Percentiles rank a stretch among this genome's conserved stretches.
Evolutionary conservation across 768 basidiomycete genomes (phyloP).

Genomic region (Dacryopinax spathularia): DNA sequence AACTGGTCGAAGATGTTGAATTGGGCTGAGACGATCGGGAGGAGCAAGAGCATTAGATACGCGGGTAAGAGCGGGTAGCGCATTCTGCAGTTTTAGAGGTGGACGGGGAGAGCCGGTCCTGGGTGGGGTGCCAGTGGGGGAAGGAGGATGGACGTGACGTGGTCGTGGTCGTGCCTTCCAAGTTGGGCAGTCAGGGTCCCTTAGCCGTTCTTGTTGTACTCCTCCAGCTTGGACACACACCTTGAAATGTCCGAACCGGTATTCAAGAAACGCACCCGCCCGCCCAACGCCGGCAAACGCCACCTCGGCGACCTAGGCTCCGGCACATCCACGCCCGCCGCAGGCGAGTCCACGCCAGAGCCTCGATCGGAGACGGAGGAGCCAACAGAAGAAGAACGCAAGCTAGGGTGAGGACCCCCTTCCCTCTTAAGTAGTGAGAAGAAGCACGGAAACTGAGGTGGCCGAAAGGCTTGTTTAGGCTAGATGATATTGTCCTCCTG

Average conservation of each 20-base stretch:
- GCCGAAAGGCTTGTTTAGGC: slow-evolving; percentile 28
- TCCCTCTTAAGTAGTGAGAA: no score
- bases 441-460: slow-evolving; percentile 17
- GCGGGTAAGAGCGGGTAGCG: background rate
- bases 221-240: background rate
- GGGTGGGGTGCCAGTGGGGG: no score
- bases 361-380: slow-evolving; percentile 2
- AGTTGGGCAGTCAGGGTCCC: background rate
- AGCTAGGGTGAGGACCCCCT: slow-evolving; percentile 1
- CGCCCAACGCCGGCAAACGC: slow-evolving; percentile 18
- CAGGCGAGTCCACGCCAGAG: background rate
- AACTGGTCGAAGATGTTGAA: slow-evolving; percentile 69
- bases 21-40: slow-evolving; percentile 39
- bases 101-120: background rate
- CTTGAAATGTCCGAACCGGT: slow-evolving; percentile 13
- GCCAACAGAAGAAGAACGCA: slow-evolving; percentile 5
- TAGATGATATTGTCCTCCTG: slow-evolving; percentile 74
- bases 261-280: slow-evolving; percentile 29
- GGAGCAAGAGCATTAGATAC: slow-evolving; percentile 26
- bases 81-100: no score
- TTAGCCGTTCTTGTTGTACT: background rate
- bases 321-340: background rate
- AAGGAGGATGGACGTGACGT: background rate
- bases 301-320: slow-evolving; percentile 7
- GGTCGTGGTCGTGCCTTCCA: background rate